Evolutionary conservation across 1,139 yeast genomes (phyloP), one percentile per base, ranked within the genome.

Genomic region (Zygosaccharomyces sapae): DNA sequence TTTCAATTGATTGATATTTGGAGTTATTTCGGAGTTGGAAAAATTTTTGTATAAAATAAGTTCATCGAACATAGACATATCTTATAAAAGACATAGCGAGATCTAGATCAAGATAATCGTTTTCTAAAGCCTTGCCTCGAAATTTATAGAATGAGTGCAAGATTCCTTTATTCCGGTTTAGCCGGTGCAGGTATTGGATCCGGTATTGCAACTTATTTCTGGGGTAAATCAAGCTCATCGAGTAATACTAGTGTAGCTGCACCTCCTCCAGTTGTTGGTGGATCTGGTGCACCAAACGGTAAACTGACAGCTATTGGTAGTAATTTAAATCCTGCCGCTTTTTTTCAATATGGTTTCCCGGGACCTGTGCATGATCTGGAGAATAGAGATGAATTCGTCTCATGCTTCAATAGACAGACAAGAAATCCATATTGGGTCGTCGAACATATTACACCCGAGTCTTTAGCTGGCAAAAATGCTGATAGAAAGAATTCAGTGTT

Each of bases 361-460:
- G 96, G 96, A 0, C 97, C 96, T 0, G 76, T 85, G 37, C 95
- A 88, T 63, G 98, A 92, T 62, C 68, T 92, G 51, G 80, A 81
- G 48, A 77, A 74, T 24, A 75, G 88, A 55, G 74, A 76, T 46
- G 96, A 88, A 67, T 92, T 83, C 64, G 77, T 90, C 18, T 81
- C 94, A 53, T 86, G 95, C 58, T 92, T 81, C 65, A 94, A 92
- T 63, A 77, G 99, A 56, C 77, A 84, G 51, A 85, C 82, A 41
- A 74, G 90, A 51, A 89, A 88, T 61, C 98, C 99, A 16, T 81
- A 81, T 63, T 94, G 95, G 90, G 86, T 83, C n/a, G 73, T 92
- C 34, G 98, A 92, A 67, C 97, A 92, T 63, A 75, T 92, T 45
- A 92, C 97, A 1, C 77, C 82, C 35, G 84, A 80, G 41, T 83